Percentiles rank a stretch among this genome's conserved stretches.
Conservation (phyloP, 1,284 basidiomycete species). For the Salmacisia buchloeana region DNA sequence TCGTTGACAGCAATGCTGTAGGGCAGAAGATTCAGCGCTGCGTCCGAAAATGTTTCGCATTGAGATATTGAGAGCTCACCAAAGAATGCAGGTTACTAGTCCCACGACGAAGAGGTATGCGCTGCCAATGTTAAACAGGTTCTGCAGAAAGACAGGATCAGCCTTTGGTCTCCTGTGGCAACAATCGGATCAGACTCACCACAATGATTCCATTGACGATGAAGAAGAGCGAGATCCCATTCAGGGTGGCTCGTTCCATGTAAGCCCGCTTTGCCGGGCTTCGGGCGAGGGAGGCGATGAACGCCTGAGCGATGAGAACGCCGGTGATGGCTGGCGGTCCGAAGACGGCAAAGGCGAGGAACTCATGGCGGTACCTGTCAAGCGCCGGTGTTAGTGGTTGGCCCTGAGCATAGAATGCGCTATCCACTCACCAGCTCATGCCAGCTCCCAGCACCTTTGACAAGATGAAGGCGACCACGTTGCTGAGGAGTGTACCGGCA, state of each 20-base stretch:
- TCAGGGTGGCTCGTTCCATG: constrained; percentile 39
- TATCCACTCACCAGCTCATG: constrained; percentile 44
- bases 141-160: constrained; percentile 37
- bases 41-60: too few relatives aligned
- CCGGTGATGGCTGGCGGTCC: constrained; percentile 62
- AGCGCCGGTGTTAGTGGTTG: not conserved
- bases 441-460: constrained; percentile 60
- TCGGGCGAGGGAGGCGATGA: constrained; percentile 60
- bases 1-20: constrained; percentile 35
- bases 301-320: constrained; percentile 61
- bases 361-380: constrained; percentile 58
- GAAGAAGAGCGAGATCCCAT: constrained; percentile 9
- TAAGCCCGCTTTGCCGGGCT: constrained; percentile 31
- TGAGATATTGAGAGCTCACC: not conserved
- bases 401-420: not conserved
- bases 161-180: not conserved
- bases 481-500: constrained; percentile 60
- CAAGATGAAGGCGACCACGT: constrained; percentile 71
- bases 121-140: constrained; percentile 65
- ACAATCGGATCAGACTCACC: not conserved
- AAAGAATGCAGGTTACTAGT: constrained; percentile 55
- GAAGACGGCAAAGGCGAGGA: constrained; percentile 69
- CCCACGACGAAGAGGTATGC: constrained; percentile 64
- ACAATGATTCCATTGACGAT: constrained; percentile 46
- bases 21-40: not conserved